Evolutionary conservation across 176 grass and related monocot species (phyloP), one percentile per base, ranked within the genome.

Genomic region (Dactylis glomerata): DNA sequence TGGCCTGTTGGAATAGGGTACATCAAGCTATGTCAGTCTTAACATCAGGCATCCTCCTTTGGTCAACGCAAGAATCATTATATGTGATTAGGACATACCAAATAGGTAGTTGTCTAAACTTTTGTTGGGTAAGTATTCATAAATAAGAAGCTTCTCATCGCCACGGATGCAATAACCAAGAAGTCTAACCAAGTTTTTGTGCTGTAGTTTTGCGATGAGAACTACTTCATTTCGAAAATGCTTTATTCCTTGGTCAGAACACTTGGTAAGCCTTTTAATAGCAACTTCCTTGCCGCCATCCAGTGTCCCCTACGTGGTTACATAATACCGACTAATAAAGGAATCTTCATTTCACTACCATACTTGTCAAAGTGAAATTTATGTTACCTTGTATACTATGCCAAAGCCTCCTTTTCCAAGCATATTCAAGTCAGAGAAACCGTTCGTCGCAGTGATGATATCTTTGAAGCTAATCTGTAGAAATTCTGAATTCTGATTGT

Each of bases 61-160:
- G 26, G 23, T 28, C 12, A 71, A 14, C 0, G 2, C 8, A 41
- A 40, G 0, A 61, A 61, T 41, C 10, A 40, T 41, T 13, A 17
- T 77, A 59, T 15, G 38, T 10, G 1, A 16, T 55, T 23, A 82
- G 36, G 74, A 46, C 59, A 10, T 81, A 91, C 85, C 87, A 68
- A 94, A 94, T 55, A 92, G 50, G 63, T 90, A 92, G 0, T 54
- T 73, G 59, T 94, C 92, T 32, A 94, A 73, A 79, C 92, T 92
- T 73, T 81, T 83, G 68, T 94, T 92, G 32, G 89, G 85, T 72
- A 94, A 82, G 69, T 88, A 92, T 70, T 94, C 92, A 42, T 94
- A 94, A 2, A 94, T 84, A 44, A 94, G 22, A 11, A 94, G 88
- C 79, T 83, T 94, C 73, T 94, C 92, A 37, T 90, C 75, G 5